Evolutionary conservation across 768 basidiomycete genomes (phyloP), one percentile per base, ranked within the genome.

Genomic region (Podaxis pistillaris): DNA sequence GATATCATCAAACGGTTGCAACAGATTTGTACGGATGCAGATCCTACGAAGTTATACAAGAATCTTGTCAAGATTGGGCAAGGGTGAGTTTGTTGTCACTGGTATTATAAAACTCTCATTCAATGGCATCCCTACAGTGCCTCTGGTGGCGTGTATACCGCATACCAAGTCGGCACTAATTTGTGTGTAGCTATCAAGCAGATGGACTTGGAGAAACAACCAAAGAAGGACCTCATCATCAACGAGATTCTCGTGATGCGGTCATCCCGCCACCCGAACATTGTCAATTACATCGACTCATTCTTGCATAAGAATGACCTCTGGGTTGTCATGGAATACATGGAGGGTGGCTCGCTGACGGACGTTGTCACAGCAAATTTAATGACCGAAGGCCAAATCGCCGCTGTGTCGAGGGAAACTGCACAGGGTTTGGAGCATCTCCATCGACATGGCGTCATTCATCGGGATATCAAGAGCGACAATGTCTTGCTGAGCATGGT

Each of bases 301-400:
- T 99, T 98, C 85, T 76, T 98, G 46, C 86, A 96, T 81, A 95
- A 93, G 82, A 97, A 96, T 73, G 97, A 98, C 71, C 82, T 99
- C 3, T 98, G 97, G 97, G 95, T 99, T 41, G 94, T 98, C 61
- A 98, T 99, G 97, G 97, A 98, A 78, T 98, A 96, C 76, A 98
- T 98, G 96, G 96, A 98, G 76, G 96, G 96, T 44, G 93, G 94
- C 37, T 89, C 87, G 33, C 78, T 98, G 49, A 99, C 96, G 4
- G 96, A 98, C 71, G 95, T 98, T 65, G 95, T 95, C 68, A 95
- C 93, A 17, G 92, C 90, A 56, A 95, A 96, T 74, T 76, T 97
- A 70, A 98, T 99, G 95, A 95, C 91, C 0, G 97, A 98, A 74
- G 97, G 96, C 1, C 97, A 98, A 79, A 98, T 99, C 65, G 95